phyloP scores from a whole-genome alignment of 805 yeast genomes.

The Candida ulmi region DNA sequence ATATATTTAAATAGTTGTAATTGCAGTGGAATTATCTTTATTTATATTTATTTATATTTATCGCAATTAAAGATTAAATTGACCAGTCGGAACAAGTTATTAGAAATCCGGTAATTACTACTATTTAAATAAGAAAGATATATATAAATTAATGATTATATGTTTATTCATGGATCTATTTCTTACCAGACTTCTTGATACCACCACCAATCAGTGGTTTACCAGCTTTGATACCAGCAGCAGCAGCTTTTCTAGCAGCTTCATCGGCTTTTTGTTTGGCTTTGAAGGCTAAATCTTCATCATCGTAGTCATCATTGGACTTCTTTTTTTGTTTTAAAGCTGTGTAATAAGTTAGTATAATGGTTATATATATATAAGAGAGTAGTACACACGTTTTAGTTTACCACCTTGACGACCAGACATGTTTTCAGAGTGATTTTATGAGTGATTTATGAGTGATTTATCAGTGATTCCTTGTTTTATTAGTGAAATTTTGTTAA shows the following conservation, averaged over 20 bases:
- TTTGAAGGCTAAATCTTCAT: slow-evolving; percentile 85
- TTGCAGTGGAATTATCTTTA: no score
- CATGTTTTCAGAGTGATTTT: slow-evolving; percentile 38
- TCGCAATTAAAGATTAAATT: no score
- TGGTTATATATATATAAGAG: not conserved
- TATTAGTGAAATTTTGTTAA: no score
- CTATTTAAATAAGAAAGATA: not conserved
- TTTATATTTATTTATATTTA: no score
- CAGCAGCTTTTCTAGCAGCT: slow-evolving; percentile 87
- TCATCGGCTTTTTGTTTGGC: slow-evolving; percentile 94
- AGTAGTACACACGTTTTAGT: slow-evolving; percentile 66
- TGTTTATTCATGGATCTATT: slow-evolving; percentile 22
- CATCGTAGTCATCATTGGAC: slow-evolving; percentile 68
- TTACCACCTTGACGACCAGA: slow-evolving; percentile 98
- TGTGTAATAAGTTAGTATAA: slow-evolving; percentile 8
- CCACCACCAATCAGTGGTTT: slow-evolving; percentile 94
- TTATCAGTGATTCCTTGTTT: no score
- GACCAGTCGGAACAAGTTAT: not conserved
- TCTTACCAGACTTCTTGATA: slow-evolving; percentile 81
- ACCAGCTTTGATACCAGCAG: slow-evolving; percentile 79
- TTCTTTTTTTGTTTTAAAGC: slow-evolving; percentile 68
- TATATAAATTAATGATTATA: not conserved
- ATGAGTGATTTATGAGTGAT: no score
- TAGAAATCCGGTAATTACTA: not conserved
- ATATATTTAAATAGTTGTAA: no score